Evolutionary conservation across 2,329 filamentous ascomycete species (phyloP), one percentile per base, ranked within the genome.

Genomic region (Scytalidium sp.): DNA sequence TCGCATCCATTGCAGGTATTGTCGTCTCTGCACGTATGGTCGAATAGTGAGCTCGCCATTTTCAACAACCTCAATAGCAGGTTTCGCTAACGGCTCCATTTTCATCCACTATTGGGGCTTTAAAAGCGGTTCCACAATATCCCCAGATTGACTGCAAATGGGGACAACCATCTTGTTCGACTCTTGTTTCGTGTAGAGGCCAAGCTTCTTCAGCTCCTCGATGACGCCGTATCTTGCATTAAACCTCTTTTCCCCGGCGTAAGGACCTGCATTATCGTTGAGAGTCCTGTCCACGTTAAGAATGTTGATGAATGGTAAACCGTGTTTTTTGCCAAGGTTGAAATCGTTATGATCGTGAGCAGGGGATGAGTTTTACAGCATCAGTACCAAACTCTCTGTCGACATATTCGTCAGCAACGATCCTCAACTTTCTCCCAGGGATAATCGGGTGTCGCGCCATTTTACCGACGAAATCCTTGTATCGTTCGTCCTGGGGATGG

Each of bases 31-130:
- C 21, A 78, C 82, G 55, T 91, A 88, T 3, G 92, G 92, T 51
- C 75, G 76, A 63, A 97, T 94, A 69, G 87, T 87, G 70, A 97
- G 90, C 52, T 87, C 76, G 23, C 89, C 88, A 47, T 87, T 80
- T 66, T 84, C 79, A 43, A 96, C 91, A 46, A 81, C 90, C 61
- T 90, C 78, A 55, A 95, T 80, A 44, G 90, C 91, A 42, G 84
- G 84, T 62, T 85, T 80, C 4, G 88, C 87, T 57, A 96, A 74
- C 46, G 84, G 82, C 63, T 87, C 81, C 90, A 96, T 96, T 64
- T 81, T 84, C 78, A 96, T 90, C 90, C 91, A 97, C 92, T 92
- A 97, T 67, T 96, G 92, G 3, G 91, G 91, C 76, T 95, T 96
- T 75, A 96, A 80, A 43, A 95, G 75, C 2, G 92, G 92, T 73